These are phyloP conservation scores for Lactuca sativa DNA, from an alignment of 129 eudicot species.

Conservation along the genomic window DNA sequence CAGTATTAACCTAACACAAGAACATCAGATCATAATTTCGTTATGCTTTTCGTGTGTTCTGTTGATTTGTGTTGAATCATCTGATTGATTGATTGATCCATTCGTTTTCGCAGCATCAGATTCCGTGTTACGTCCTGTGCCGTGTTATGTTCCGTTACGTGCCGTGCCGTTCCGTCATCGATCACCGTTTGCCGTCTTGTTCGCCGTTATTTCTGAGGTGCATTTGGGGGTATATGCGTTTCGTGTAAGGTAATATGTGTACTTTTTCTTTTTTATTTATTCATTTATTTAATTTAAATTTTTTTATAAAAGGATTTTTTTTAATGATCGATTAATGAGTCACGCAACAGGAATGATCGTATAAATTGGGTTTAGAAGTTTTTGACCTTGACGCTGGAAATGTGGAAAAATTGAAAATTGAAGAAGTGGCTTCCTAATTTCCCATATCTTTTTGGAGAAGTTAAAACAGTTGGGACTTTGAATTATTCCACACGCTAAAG, in stretches of 20 bases:
- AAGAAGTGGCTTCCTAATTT: neutral
- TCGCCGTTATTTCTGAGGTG: conserved; percentile 30
- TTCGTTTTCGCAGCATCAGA: conserved; percentile 38
- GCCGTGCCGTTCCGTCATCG: conserved; percentile 24
- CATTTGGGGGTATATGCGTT: conserved; percentile 22
- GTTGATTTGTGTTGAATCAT: conserved; percentile 27
- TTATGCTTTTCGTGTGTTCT: conserved; percentile 16
- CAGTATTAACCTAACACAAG: neutral
- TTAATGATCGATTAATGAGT: conserved; percentile 12
- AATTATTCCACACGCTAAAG: conserved; percentile 32
- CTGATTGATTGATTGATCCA: conserved; percentile 28
- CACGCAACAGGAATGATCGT: conserved; percentile 36
- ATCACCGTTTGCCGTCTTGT: conserved; percentile 24
- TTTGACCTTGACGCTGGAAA: conserved; percentile 35
- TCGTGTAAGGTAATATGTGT: conserved; percentile 33
- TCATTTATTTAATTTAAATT: neutral
- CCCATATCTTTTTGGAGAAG: conserved; percentile 24
- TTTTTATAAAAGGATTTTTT: neutral
- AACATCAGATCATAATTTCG: neutral
- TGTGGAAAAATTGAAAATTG: conserved; percentile 13
- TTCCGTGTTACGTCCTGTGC: conserved; percentile 14
- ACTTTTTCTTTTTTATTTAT: neutral
- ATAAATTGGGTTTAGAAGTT: conserved; percentile 16
- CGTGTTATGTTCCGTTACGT: conserved; percentile 23
- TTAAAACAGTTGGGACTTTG: conserved; percentile 38